Evolutionary conservation across 495 filamentous ascomycete genomes (phyloP).

Genomic region (Neurospora sp.): DNA sequence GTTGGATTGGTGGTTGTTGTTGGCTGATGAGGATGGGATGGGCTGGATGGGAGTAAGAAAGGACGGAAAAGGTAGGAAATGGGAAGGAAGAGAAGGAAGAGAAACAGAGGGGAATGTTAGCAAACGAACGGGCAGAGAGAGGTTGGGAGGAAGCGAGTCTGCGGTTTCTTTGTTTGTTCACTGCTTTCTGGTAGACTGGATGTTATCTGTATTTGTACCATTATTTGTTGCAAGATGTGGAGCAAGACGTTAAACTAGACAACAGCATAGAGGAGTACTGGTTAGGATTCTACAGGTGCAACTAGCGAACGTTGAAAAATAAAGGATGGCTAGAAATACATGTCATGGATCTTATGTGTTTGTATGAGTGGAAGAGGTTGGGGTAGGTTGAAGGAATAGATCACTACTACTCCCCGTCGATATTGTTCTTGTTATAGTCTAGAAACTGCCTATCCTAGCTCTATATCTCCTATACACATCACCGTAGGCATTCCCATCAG

Average conservation of each 20-base stretch:
- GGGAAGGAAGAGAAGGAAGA: too few species aligned
- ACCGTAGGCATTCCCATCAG: not conserved
- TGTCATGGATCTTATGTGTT: not conserved
- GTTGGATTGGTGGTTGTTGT: not conserved
- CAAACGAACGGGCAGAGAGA: too few species aligned
- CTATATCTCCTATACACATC: not conserved
- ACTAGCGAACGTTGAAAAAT: not conserved
- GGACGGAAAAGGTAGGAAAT: conserved; percentile 14
- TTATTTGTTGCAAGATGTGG: not conserved
- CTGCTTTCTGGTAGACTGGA: not conserved
- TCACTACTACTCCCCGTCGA: not conserved
- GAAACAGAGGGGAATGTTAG: too few species aligned
- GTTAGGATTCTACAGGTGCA: not conserved
- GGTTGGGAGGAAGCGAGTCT: not conserved
- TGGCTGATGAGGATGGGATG: not conserved
- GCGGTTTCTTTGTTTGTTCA: not conserved
- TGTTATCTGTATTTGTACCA: not conserved
- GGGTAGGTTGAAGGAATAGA: not conserved
- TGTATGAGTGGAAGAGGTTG: not conserved
- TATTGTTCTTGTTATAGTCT: not conserved
- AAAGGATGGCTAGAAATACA: too few species aligned
- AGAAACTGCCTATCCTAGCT: not conserved
- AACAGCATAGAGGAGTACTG: not conserved
- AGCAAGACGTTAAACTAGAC: not conserved
- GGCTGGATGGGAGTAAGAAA: conserved; percentile 10